Conservation (phyloP, 257 asterid species). For the Coffea eugenioides region DNA sequence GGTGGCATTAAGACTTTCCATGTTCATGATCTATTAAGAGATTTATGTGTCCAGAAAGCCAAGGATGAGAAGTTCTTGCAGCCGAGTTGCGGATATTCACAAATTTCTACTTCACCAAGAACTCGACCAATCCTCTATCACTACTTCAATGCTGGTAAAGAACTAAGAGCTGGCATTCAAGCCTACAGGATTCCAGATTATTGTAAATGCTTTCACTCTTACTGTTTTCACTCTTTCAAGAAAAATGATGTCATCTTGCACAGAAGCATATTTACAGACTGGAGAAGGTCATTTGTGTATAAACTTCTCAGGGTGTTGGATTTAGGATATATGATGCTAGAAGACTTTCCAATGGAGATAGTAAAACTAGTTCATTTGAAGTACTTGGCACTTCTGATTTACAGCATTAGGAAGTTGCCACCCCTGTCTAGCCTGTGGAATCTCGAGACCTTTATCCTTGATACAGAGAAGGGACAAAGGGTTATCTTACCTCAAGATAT, state of each 20-base stretch:
- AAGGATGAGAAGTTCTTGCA: neutral
- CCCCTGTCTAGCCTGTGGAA: neutral
- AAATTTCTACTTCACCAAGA: neutral
- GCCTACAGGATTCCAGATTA: too few species aligned
- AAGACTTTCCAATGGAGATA: neutral
- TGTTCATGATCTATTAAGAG: constrained; percentile 7
- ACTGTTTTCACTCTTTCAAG: too few species aligned
- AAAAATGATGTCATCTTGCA: too few species aligned
- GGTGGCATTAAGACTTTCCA: neutral
- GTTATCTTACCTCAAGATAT: neutral
- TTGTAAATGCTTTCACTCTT: too few species aligned
- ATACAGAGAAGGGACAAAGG: neutral
- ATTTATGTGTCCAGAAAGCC: constrained; percentile 9
- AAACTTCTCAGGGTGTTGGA: neutral
- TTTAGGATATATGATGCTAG: neutral
- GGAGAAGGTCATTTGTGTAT: too few species aligned
- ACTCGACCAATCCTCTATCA: neutral
- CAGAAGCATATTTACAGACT: too few species aligned
- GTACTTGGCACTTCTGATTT: neutral
- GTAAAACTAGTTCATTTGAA: neutral
- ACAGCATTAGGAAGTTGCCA: neutral
- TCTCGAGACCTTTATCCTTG: constrained; percentile 4
- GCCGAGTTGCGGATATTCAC: neutral
- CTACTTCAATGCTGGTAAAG: neutral
- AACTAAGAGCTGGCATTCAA: too few species aligned